Evolutionary conservation across 2,329 filamentous ascomycete species (phyloP).

Genomic region (Ramichloridium luteum): DNA sequence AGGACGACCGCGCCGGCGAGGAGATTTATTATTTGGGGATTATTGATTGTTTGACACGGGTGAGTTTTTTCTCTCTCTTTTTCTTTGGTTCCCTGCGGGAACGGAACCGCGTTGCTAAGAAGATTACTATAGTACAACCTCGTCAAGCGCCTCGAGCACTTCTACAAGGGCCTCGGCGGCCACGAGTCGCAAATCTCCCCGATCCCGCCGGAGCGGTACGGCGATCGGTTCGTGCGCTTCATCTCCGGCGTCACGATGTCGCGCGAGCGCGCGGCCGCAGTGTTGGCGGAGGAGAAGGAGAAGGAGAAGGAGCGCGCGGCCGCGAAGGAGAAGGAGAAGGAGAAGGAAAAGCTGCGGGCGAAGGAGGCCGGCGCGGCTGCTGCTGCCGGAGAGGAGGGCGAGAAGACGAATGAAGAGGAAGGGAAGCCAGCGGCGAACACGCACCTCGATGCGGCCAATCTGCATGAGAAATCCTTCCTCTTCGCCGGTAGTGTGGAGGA

Average conservation of each 20-base stretch:
- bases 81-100: too few relatives aligned
- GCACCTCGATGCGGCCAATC: too few relatives aligned
- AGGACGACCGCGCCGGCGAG: constrained; percentile 70
- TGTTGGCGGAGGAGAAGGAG: constrained; percentile 9
- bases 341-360: neutral
- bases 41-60: constrained; percentile 94
- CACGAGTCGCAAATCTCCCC: constrained; percentile 84
- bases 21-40: constrained; percentile 97
- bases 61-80: too few relatives aligned
- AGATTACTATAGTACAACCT: constrained; percentile 59
- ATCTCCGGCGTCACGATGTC: constrained; percentile 86
- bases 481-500: constrained; percentile 15
- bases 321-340: too few relatives aligned
- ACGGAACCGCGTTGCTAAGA: too few relatives aligned
- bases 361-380: neutral
- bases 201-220: constrained; percentile 79
- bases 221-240: constrained; percentile 86
- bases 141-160: constrained; percentile 89
- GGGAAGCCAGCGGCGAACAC: too few relatives aligned
- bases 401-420: too few relatives aligned
- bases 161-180: constrained; percentile 84
- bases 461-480: too few relatives aligned
- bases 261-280: constrained; percentile 59
- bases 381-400: too few relatives aligned
- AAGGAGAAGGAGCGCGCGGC: neutral